Evolutionary conservation across 176 grass and related monocot genomes (phyloP).

Genomic region (Luzula sylvatica): DNA sequence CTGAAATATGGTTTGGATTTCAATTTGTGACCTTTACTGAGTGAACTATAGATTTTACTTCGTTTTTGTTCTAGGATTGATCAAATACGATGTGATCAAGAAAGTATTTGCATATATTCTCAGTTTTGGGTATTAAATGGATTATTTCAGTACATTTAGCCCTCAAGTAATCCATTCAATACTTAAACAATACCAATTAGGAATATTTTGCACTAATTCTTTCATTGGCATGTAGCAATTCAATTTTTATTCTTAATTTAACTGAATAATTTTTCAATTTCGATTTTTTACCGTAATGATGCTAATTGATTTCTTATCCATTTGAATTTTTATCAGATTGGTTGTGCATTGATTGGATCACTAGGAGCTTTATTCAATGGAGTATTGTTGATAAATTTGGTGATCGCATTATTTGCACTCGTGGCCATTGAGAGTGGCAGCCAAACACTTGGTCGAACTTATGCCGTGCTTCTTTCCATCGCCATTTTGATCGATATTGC

Average conservation of each 20-base stretch:
- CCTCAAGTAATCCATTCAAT: too few relatives aligned
- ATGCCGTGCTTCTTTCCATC: constrained; percentile 80
- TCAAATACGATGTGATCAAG: not conserved
- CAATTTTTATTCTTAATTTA: not conserved
- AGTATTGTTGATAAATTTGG: constrained; percentile 90
- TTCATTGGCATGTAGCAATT: too few relatives aligned
- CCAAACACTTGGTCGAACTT: constrained; percentile 81
- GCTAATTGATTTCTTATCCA: not conserved
- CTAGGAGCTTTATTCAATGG: constrained; percentile 88
- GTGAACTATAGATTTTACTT: too few relatives aligned
- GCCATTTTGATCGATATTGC: constrained; percentile 69
- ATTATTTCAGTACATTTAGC: constrained; percentile 1
- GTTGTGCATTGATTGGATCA: constrained; percentile 78
- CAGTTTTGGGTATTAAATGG: constrained; percentile 3
- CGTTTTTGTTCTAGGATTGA: too few relatives aligned
- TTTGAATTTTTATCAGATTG: constrained; percentile 51
- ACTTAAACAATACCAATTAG: constrained; percentile 1
- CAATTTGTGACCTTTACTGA: not conserved
- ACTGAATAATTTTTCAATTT: not conserved
- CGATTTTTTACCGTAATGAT: constrained; percentile 1
- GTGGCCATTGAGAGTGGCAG: constrained; percentile 89
- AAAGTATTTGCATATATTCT: not conserved
- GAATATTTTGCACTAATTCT: too few relatives aligned
- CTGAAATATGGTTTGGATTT: not conserved
- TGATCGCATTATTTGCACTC: constrained; percentile 83